Base-by-base conservation (phyloP, 371 early-diverging fungal species). In the Nematocida sp. region DNA sequence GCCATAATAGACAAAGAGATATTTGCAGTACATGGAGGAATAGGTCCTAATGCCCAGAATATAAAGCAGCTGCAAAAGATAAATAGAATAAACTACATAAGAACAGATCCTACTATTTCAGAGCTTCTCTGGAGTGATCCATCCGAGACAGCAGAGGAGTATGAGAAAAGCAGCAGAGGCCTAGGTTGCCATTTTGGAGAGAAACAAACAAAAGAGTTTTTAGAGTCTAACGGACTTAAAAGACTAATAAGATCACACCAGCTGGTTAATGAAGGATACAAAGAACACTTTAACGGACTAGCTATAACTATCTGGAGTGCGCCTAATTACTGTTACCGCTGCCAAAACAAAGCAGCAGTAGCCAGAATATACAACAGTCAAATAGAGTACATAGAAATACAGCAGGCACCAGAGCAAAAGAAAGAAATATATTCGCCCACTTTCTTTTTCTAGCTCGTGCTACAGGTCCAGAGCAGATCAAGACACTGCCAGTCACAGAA, bases 51-150 rank as follows among this genome's bases (percentile, higher is more conserved):
- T 53, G 81, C 94, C 55, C n/a, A n/a, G n/a, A 86, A 81, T 65
- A 86, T 94, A 88, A 90, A 91, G 51, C 90, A 92, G 78, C 88
- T 95, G 53, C 86, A 90, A 25, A 86, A 89, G 86, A 85, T 94
- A 77, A 87, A 93, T 84, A 86, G 97, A n/a, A 93, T 93, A 85
- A 83, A 87, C 25, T 95, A 96, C 77, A 90, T 93, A 32, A 91
- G 93, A 11, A 91, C 90, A 0, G 88, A 89, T 63, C 96, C 95
- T 31, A 76, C 92, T 46, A 89, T 95, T 89, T 91, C 93, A 79
- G 96, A 95, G 85, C 80, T 94, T 19, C 82, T 96, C 47, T 96
- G 97, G 97, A 88, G 95, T 3, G 97, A 96, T 84, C 97, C 97
- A 35, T 82, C 88, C 61, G 92, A 90, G 78, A 92, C 91, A 19